phyloP scores from a whole-genome alignment of 108 stramenopile genomes.

The Pseudonitzschia multistriata region DNA sequence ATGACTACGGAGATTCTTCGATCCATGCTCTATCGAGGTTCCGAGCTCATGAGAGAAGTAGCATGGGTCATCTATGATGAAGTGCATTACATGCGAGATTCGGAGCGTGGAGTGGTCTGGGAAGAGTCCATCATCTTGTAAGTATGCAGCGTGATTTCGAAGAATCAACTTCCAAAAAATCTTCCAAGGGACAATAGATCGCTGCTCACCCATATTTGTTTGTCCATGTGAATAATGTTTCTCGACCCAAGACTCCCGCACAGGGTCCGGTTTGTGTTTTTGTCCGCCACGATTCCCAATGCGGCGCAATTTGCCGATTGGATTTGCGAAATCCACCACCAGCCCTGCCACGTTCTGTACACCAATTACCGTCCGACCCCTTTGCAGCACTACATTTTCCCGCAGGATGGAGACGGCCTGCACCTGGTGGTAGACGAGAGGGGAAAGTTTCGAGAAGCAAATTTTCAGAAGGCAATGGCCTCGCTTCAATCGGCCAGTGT shows the following conservation, averaged over 20 bases:
- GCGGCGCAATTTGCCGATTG: constrained; percentile 90
- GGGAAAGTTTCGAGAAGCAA: constrained; percentile 93
- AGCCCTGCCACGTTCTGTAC: constrained; percentile 99
- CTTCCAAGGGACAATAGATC: too few relatives aligned
- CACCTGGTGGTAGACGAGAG: constrained; percentile 98
- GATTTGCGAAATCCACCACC: constrained; percentile 94
- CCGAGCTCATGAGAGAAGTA: constrained; percentile 97
- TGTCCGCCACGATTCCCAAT: constrained; percentile 98
- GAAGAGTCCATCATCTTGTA: constrained; percentile 97
- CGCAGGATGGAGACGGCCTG: constrained; percentile 91
- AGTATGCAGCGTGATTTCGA: neutral
- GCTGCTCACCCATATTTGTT: too few relatives aligned
- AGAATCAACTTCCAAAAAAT: neutral
- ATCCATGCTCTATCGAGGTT: constrained; percentile 98
- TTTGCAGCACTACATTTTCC: constrained; percentile 97
- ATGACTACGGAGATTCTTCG: constrained; percentile 99
- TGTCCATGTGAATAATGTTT: neutral
- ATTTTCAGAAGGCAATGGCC: constrained; percentile 96
- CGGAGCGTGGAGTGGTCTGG: constrained; percentile 92
- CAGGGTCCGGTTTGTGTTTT: constrained; percentile 94
- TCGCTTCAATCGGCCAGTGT: constrained; percentile 56
- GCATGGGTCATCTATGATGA: constrained; percentile 91
- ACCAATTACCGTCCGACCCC: constrained; percentile 99
- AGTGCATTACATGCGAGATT: constrained; percentile 98
- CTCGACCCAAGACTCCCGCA: constrained; percentile 56